Conservation (phyloP, 139 green algal species). For the Trebouxia sp. region DNA sequence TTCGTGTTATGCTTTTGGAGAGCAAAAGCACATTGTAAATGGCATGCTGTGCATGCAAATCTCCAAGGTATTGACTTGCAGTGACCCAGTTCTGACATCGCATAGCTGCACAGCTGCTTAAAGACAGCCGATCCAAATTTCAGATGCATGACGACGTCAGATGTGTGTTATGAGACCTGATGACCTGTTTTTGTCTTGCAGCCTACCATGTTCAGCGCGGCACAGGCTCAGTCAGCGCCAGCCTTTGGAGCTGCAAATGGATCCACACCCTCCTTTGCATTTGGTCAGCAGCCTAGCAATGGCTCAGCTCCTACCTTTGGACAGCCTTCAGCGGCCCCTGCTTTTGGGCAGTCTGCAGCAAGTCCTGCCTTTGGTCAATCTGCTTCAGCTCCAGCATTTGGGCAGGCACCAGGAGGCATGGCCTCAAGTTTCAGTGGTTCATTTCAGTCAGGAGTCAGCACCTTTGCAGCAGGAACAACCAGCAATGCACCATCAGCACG, state of each 20-base stretch:
- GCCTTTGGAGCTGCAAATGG: neutral
- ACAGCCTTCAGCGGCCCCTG: neutral
- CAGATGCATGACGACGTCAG: no score
- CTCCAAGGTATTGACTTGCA: neutral
- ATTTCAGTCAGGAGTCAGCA: neutral
- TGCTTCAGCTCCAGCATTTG: neutral
- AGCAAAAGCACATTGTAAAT: no score
- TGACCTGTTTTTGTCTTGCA: neutral
- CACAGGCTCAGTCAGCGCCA: neutral
- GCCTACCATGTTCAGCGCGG: slow-evolving; percentile 3
- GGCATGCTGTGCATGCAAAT: neutral
- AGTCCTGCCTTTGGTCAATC: neutral
- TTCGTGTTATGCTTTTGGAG: no score
- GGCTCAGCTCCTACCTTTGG: neutral
- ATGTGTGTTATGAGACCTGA: no score
- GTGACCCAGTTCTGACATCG: neutral
- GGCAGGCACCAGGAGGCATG: no score
- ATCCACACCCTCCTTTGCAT: neutral
- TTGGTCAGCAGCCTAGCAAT: slow-evolving; percentile 1
- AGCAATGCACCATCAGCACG: neutral
- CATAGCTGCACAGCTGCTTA: no score
- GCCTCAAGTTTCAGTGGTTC: neutral
- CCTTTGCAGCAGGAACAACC: neutral
- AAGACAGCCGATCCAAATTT: no score
- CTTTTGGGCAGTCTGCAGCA: neutral